Evolutionary conservation across 495 filamentous ascomycete genomes (phyloP), one percentile per base, ranked within the genome.

Genomic region (Penicillium paxilli): DNA sequence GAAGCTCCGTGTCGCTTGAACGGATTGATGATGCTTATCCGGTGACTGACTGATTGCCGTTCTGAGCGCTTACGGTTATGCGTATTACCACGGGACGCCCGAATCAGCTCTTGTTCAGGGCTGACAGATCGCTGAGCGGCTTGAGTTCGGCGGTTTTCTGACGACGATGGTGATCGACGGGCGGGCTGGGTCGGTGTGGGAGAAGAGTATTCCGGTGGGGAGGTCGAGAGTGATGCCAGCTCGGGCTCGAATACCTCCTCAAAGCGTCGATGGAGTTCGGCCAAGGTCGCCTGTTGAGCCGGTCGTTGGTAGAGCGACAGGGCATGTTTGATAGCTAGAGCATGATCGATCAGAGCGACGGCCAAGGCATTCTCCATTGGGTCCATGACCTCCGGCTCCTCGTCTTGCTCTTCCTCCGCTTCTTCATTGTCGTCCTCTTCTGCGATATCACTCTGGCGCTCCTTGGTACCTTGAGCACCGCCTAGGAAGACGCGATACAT

Each of bases 301-400:
- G 74, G 83, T 26, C 80, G 74, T 32, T 74, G 72, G 64, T 88
- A 91, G 49, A 87, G 80, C 8, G 81, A 77, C 47, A 98, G 66
- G 58, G 90, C 91, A 51, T 90, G 85, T 73, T 92, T 92, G 64
- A 98, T 84, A 57, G 87, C 83, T 37, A 92, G 79, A 4, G 91
- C 91, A 63, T 98, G 92, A 64, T 98, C 94, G 45, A 95, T 80
- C 35, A 98, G 78, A 17, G 91, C 90, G 53, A 90, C 86, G 56
- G 86, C 87, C 47, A 98, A 84, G 17, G 95, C 91, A 57, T 87
- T 91, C 58, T 93, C 83, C 69, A 96, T 79, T 1, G 85, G 81
- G 58, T 86, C 80, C 7, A 89, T 66, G 37, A 69, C 65, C 42
- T 70, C 65, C 1, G 65, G 64, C 1, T 58, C 59, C 40, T 66